These are phyloP conservation scores for Ganoderma boninense DNA, from an alignment of 1,284 basidiomycete genomes.

Conservation along the genomic window DNA sequence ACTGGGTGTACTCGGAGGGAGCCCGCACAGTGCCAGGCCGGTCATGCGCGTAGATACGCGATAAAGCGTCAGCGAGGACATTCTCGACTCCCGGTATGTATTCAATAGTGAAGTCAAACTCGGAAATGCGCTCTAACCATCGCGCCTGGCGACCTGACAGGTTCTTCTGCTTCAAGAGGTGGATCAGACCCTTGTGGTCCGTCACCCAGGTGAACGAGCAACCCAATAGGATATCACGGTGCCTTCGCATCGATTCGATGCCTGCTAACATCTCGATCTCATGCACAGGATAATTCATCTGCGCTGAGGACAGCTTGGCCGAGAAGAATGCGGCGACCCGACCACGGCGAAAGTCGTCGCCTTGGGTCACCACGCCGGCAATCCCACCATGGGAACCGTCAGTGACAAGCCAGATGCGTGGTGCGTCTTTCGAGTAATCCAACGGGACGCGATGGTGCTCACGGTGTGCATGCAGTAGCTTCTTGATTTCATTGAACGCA, in stretches of 20 bases:
- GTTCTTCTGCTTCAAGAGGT: constrained; percentile 22
- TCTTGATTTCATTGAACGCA: constrained; percentile 40
- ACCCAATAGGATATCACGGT: constrained; percentile 35
- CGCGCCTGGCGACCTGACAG: constrained; percentile 37
- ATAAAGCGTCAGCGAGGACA: constrained; percentile 39
- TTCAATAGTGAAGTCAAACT: constrained; percentile 42
- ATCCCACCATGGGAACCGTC: constrained; percentile 26
- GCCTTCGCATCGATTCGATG: constrained; percentile 39
- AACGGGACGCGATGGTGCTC: constrained; percentile 30
- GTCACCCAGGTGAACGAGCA: constrained; percentile 37
- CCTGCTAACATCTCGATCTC: constrained; percentile 37
- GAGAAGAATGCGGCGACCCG: constrained; percentile 37
- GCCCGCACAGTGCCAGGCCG: constrained; percentile 33
- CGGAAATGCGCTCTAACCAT: constrained; percentile 13
- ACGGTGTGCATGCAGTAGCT: constrained; percentile 24
- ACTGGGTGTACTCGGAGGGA: constrained; percentile 34
- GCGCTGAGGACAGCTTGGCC: constrained; percentile 42
- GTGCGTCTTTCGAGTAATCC: constrained; percentile 29
- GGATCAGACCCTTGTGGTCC: constrained; percentile 43
- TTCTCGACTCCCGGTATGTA: constrained; percentile 37
- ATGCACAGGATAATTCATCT: constrained; percentile 40
- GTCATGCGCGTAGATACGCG: constrained; percentile 44
- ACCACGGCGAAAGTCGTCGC: constrained; percentile 15
- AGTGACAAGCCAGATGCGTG: constrained; percentile 29
- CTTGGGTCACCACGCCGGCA: constrained; percentile 31